Percentiles rank a stretch among this genome's conserved stretches.
Conservation (phyloP, 169 alveolate species). For the Eimeria falciformis region DNA sequence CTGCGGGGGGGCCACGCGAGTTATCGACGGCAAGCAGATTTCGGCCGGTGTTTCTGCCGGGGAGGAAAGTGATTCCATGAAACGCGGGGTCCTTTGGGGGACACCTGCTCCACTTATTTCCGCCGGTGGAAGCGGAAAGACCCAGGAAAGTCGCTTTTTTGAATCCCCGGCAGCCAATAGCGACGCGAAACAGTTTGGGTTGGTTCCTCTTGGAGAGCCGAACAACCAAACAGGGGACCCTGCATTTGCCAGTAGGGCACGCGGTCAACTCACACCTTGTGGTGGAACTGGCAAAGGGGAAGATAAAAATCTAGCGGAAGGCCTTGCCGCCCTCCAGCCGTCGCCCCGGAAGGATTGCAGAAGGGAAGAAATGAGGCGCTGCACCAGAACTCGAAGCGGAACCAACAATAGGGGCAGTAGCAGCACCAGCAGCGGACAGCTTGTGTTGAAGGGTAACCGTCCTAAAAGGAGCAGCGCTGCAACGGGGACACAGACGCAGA, state of each 20-base stretch:
- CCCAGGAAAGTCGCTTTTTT: background rate
- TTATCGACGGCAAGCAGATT: background rate
- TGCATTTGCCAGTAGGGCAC: background rate
- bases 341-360: slow-evolving; percentile 35
- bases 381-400: slow-evolving; percentile 60
- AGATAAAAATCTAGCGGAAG: background rate
- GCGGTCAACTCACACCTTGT: background rate
- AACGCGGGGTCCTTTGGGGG: slow-evolving; percentile 36
- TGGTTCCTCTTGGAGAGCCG: background rate
- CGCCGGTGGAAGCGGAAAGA: background rate
- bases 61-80: background rate
- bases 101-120: slow-evolving; percentile 37
- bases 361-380: slow-evolving; percentile 3
- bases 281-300: background rate
- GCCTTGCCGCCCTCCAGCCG: slow-evolving; percentile 1
- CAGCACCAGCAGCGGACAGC: slow-evolving; percentile 53
- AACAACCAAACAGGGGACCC: background rate
- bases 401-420: background rate
- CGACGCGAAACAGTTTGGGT: slow-evolving; percentile 15
- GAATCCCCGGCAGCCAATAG: slow-evolving; percentile 15
- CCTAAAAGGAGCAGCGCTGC: slow-evolving; percentile 58
- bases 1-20: slow-evolving; percentile 34
- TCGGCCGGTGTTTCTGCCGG: background rate
- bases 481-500: slow-evolving; percentile 38
- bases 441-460: slow-evolving; percentile 39